Base-by-base conservation (phyloP, 768 basidiomycete genomes). In the Kockovaella imperatae region DNA sequence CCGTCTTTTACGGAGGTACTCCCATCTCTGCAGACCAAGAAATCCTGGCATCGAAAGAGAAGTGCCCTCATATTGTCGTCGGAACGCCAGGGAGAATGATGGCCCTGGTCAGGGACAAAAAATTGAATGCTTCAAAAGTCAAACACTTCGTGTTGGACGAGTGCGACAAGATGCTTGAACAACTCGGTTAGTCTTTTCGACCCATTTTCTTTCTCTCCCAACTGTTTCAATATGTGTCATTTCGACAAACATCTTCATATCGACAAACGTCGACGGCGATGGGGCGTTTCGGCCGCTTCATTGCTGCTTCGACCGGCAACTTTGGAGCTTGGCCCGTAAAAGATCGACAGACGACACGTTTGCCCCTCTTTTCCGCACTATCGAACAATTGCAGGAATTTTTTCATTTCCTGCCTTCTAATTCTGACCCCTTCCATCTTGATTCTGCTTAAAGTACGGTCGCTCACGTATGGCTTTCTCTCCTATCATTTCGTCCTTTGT, bases 161-260 rank as follows among this genome's bases (percentile, higher is more conserved):
- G 77, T 99, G 95, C 80, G 95, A 99, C 80, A 99, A 99, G 82
- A 96, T 99, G 89, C 85, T 99, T 72, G 95, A 99, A 80, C 86
- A 90, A 82, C 90, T 99, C 77, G 95, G 95, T 99, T 87, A 96
- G 95, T 99, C 35, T 53, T 50, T 34, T 49, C 42, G 48, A 51
- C 46, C 45, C 52, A 75, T 70, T 71, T 73, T 75, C 75, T 67
- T 76, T 74, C 70, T 63, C 29, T 44, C 28, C 17, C 31, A 8
- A 17, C 23, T 7, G 31, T 7, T 23, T 34, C 23, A 11, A 35
- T n/a, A 34, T 7, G 31, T 17, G 8, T 45, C 32, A 39, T 24
- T 14, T 21, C 23, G 6, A 47, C 35, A 47, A 39, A 17, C 24
- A 23, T n/a, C 15, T 39, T 42, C 15, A 15, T 45, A 4, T 15